These are phyloP conservation scores for Daedaleopsis nitida DNA, from an alignment of 768 basidiomycete species.

Conservation along the genomic window DNA sequence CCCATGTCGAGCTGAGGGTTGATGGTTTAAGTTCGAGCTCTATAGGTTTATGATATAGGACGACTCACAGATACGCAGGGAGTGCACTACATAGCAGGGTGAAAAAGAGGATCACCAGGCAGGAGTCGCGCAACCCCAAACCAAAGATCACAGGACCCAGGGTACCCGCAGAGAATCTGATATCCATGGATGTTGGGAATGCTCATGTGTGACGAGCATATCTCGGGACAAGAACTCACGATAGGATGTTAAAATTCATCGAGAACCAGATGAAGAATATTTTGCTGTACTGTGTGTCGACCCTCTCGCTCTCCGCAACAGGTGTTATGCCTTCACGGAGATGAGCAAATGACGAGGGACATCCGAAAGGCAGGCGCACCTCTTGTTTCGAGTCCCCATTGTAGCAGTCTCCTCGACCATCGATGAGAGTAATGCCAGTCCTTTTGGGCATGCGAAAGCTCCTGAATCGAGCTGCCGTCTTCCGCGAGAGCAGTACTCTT, in stretches of 20 bases:
- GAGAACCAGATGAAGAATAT: slow-evolving; percentile 46
- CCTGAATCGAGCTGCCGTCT: slow-evolving; percentile 15
- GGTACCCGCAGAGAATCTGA: slow-evolving; percentile 49
- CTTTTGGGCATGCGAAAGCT: slow-evolving; percentile 7
- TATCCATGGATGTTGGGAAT: neutral
- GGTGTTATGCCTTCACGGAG: slow-evolving; percentile 36
- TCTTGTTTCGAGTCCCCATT: slow-evolving; percentile 36
- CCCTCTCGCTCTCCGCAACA: slow-evolving; percentile 33
- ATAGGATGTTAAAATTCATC: slow-evolving; percentile 42
- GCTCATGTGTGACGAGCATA: neutral
- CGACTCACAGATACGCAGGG: slow-evolving; percentile 45
- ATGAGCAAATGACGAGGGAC: neutral
- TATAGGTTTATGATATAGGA: neutral
- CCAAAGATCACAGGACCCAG: slow-evolving; percentile 47
- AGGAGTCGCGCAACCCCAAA: slow-evolving; percentile 46
- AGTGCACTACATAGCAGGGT: slow-evolving; percentile 44
- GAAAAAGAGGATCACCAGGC: slow-evolving; percentile 47
- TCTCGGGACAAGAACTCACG: slow-evolving; percentile 26
- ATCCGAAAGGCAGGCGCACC: slow-evolving; percentile 21
- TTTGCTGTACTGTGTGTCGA: slow-evolving; percentile 42
- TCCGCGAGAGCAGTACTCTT: slow-evolving; percentile 18
- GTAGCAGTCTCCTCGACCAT: slow-evolving; percentile 27
- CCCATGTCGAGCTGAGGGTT: slow-evolving; percentile 51
- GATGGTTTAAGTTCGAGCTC: neutral
- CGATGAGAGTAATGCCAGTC: slow-evolving; percentile 17